Base-by-base conservation (phyloP, 306 rosid genomes). In the Hippophae tibetana region DNA sequence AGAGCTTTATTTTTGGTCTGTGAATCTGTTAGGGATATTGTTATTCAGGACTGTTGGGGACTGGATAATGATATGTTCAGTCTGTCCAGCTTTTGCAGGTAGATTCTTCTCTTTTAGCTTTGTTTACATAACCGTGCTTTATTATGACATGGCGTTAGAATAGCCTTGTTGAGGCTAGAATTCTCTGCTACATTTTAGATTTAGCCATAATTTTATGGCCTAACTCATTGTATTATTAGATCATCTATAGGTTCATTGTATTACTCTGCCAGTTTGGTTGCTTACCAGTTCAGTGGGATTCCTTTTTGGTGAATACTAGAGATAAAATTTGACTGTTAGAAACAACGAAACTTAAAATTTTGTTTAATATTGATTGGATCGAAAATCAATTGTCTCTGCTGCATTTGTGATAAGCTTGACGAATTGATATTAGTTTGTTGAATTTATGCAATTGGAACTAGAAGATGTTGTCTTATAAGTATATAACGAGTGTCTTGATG, bases 1-100 rank as follows among this genome's bases (percentile, higher is more conserved):
- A 69, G 61, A 47, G 89, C 93, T 10, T 60, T 86, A 70, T 84
- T 86, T 52, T 45, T 62, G 8, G 67, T 85, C 23, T 84, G 95
- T 66, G 78, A 72, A 50, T 64, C 75, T 65, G 93, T 84, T 8
- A 82, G 71, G 67, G 95, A 86, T 72, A 62, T 86, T 64, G 68
- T 84, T 58, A 58, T 89, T 54, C 82, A 83, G 73, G 84, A 89
- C 41, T 89, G 93, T 58, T 89, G 95, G 95, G 97, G 97, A 10
- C 63, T 89, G 83, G 86, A 76, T n/a, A 59, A 89, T 52, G 77
- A 52, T 41, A 59, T 77, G 61, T 78, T 89, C 64, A 57, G 66
- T 56, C 70, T 80, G 58, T 93, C 95, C 0, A 76, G 69, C 72
- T 56, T 58, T 61, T 86, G 82, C 84, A 82, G 97, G 97, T 89